Conservation (phyloP, 306 rosid genomes). For the Citrullus mucosospermus region DNA sequence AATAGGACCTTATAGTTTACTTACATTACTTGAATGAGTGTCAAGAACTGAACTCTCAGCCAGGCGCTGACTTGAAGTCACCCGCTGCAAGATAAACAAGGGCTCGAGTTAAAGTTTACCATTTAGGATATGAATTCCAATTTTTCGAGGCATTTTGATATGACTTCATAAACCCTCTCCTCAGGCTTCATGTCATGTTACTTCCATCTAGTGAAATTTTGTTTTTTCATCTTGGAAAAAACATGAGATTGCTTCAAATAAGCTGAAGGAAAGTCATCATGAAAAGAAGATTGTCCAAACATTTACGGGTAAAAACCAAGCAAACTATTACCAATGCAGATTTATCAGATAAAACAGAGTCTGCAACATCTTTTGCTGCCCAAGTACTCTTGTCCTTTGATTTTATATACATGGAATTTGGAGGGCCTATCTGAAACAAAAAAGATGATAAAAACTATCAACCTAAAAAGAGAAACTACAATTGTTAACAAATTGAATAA, state of each 20-base stretch:
- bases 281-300: neutral
- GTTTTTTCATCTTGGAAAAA: neutral
- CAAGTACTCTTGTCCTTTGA: constrained; percentile 69
- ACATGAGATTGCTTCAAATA: neutral
- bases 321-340: constrained; percentile 61
- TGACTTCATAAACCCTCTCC: neutral
- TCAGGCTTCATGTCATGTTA: neutral
- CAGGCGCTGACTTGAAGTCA: constrained; percentile 82
- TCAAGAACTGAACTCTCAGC: constrained; percentile 94
- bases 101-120: neutral
- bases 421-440: constrained; percentile 87
- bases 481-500: constrained; percentile 4
- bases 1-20: neutral
- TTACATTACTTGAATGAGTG: constrained; percentile 65
- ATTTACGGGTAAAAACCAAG: neutral
- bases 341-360: constrained; percentile 89
- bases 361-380: constrained; percentile 86
- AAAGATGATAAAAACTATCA: constrained; percentile 20
- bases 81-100: constrained; percentile 52
- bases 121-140: neutral
- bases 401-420: constrained; percentile 57
- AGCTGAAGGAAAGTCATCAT: neutral
- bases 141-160: neutral
- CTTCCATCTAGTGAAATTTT: neutral
- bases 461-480: constrained; percentile 9